These are phyloP conservation scores for Phytophthora tentaculata DNA, from an alignment of 352 stramenopile genomes.

Conservation along the genomic window DNA sequence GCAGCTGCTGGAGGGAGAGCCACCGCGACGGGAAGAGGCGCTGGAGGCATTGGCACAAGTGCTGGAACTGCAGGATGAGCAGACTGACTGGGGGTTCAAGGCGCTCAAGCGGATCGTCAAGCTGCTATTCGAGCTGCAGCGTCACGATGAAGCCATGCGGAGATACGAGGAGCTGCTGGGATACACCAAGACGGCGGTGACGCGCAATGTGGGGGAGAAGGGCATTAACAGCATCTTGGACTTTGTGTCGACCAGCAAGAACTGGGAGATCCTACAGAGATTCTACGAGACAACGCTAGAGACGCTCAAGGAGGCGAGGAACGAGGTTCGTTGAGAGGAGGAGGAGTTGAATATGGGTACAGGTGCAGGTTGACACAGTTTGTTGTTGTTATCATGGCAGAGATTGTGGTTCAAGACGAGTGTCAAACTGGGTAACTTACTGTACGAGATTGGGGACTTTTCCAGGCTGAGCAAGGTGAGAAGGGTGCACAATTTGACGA, in stretches of 20 bases:
- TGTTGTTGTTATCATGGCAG: constrained; percentile 25
- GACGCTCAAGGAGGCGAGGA: constrained; percentile 84
- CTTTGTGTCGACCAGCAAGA: constrained; percentile 91
- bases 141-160: constrained; percentile 76
- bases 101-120: constrained; percentile 96
- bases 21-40: constrained; percentile 42
- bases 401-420: constrained; percentile 97
- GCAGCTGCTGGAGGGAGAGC: constrained; percentile 67
- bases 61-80: constrained; percentile 56
- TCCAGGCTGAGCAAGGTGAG: constrained; percentile 69
- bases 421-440: constrained; percentile 94
- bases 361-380: too few species aligned
- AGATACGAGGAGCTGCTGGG: constrained; percentile 92
- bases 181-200: constrained; percentile 89
- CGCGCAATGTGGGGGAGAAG: constrained; percentile 94
- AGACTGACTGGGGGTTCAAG: constrained; percentile 93
- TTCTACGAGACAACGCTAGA: constrained; percentile 90
- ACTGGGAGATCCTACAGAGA: constrained; percentile 83
- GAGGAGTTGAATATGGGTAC: background rate
- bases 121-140: constrained; percentile 83
- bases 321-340: constrained; percentile 44
- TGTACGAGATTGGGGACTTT: constrained; percentile 88
- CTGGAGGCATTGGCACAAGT: constrained; percentile 65
- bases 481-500: background rate
- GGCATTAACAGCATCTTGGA: constrained; percentile 96